Conservation (phyloP, 306 rosid species). For the Carpinus fangiana region DNA sequence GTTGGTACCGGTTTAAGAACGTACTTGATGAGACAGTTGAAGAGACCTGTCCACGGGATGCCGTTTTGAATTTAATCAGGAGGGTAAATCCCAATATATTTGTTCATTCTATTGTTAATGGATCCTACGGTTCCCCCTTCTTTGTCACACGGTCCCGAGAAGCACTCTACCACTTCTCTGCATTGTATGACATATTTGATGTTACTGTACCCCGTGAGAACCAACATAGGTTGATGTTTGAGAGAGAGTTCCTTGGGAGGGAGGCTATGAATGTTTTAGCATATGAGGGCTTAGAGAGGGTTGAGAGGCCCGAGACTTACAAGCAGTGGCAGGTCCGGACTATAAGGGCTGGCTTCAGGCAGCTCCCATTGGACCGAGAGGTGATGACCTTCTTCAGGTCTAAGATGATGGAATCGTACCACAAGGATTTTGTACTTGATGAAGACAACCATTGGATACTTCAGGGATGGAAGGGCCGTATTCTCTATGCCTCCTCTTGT, state of each 20-base stretch:
- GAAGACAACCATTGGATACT: background rate
- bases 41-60: conserved; percentile 60
- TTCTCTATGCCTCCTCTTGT: background rate
- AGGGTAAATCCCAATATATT: conserved; percentile 64
- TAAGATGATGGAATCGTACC: conserved; percentile 40
- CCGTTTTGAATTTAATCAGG: conserved; percentile 58
- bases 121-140: conserved; percentile 69
- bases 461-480: conserved; percentile 8
- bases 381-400: conserved; percentile 23
- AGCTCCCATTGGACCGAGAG: conserved; percentile 37
- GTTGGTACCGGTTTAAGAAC: conserved; percentile 46
- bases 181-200: conserved; percentile 57
- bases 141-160: conserved; percentile 62
- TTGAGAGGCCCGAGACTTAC: conserved; percentile 69
- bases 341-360: conserved; percentile 45
- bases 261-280: conserved; percentile 58
- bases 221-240: conserved; percentile 52
- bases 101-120: conserved; percentile 44
- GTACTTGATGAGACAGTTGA: conserved; percentile 66
- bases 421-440: conserved; percentile 30
- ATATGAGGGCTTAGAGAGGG: conserved; percentile 61
- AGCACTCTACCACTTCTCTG: conserved; percentile 54
- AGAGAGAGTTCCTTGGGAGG: conserved; percentile 43
- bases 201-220: conserved; percentile 32
- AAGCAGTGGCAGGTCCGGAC: conserved; percentile 60